Conservation (phyloP, 441 rosid species). For the Capsella rubella region DNA sequence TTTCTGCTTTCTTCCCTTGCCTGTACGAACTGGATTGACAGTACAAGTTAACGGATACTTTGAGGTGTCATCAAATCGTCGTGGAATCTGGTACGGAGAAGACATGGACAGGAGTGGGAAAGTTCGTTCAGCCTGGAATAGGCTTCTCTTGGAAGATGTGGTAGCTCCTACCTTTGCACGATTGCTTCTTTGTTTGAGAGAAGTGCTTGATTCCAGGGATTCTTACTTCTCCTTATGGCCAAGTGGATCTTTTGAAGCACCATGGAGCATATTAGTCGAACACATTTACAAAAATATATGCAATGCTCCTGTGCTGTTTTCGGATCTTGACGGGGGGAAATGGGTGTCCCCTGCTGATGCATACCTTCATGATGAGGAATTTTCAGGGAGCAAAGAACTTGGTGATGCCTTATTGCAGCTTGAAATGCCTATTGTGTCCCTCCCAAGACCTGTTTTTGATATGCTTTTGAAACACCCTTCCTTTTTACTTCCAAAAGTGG, state of each 20-base stretch:
- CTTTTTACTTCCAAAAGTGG: conserved; percentile 80
- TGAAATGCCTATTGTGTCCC: conserved; percentile 88
- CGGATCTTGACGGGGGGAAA: conserved; percentile 79
- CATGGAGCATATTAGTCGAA: conserved; percentile 94
- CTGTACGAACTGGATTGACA: conserved; percentile 89
- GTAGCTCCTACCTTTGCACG: conserved; percentile 75
- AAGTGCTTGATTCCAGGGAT: conserved; percentile 66
- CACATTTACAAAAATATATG: conserved; percentile 73
- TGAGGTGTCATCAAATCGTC: conserved; percentile 98
- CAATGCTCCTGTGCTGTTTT: conserved; percentile 69
- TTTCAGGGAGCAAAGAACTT: conserved; percentile 76
- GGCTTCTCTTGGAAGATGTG: conserved; percentile 94
- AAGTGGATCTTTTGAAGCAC: conserved; percentile 89
- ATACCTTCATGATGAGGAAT: conserved; percentile 87
- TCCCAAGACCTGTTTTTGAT: conserved; percentile 72
- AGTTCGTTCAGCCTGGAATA: conserved; percentile 95
- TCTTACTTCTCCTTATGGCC: conserved; percentile 89
- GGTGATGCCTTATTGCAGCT: conserved; percentile 79
- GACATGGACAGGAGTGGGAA: conserved; percentile 99
- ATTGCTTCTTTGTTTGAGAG: conserved; percentile 77
- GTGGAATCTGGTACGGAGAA: conserved; percentile 99
- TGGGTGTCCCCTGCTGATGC: conserved; percentile 91
- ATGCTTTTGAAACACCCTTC: conserved; percentile 78
- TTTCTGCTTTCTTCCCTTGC: conserved; percentile 97
- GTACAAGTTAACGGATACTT: conserved; percentile 97